These are phyloP conservation scores for Cucurbita ficifolia DNA, from an alignment of 306 rosid genomes.

Conservation along the genomic window DNA sequence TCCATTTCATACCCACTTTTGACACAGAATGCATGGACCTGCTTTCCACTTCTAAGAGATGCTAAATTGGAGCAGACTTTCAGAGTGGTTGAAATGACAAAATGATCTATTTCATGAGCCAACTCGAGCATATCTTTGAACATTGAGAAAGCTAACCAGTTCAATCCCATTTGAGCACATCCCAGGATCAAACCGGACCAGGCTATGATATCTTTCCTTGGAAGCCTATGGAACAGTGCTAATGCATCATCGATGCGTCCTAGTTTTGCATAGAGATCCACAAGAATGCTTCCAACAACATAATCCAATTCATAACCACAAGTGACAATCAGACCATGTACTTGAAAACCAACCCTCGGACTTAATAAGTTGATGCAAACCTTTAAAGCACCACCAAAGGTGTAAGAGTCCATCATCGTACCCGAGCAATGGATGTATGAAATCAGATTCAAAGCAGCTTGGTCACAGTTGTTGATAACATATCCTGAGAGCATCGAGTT, in stretches of 20 bases:
- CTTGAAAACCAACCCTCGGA: conserved; percentile 45
- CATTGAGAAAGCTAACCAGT: conserved; percentile 36
- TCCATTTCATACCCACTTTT: conserved; percentile 64
- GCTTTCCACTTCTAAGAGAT: conserved; percentile 61
- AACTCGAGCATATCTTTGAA: conserved; percentile 42
- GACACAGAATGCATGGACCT: conserved; percentile 52
- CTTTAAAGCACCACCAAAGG: conserved; percentile 52
- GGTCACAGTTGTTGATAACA: conserved; percentile 26
- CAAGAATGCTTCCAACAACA: conserved; percentile 67
- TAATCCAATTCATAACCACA: conserved; percentile 47
- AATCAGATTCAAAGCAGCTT: conserved; percentile 39
- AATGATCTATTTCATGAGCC: conserved; percentile 49
- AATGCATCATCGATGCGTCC: conserved; percentile 41
- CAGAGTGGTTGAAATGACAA: conserved; percentile 46
- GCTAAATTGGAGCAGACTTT: conserved; percentile 56
- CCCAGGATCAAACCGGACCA: conserved; percentile 78
- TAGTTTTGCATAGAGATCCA: conserved; percentile 39
- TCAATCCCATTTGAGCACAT: conserved; percentile 49
- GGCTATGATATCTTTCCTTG: conserved; percentile 50
- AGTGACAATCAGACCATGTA: conserved; percentile 60
- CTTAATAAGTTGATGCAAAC: conserved; percentile 38
- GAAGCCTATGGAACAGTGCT: conserved; percentile 45
- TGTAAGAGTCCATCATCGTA: conserved; percentile 42
- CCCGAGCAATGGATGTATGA: conserved; percentile 33
- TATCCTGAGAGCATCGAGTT: conserved; percentile 81